Percentiles rank a stretch among this genome's conserved stretches.
These are phyloP conservation scores for Candida xyloterini DNA, from an alignment of 805 yeast genomes.

Conservation along the genomic window DNA sequence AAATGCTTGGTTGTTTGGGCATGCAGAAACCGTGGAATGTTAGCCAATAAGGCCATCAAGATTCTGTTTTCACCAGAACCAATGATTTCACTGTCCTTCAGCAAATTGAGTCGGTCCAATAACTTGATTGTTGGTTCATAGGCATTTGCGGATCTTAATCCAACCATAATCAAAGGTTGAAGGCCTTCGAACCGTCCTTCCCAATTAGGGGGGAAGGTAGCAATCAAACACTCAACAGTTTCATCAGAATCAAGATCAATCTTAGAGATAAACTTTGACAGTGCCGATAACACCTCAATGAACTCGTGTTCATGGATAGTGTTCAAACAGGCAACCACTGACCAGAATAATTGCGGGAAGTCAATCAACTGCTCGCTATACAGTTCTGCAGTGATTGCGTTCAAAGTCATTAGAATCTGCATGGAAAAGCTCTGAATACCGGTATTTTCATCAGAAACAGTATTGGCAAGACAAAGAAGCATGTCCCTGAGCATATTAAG, in stretches of 20 bases:
- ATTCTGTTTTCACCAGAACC: conserved; percentile 70
- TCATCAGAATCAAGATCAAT: conserved; percentile 84
- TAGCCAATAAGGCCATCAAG: conserved; percentile 68
- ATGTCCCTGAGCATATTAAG: conserved; percentile 88
- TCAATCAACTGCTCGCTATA: conserved; percentile 75
- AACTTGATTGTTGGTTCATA: conserved; percentile 75
- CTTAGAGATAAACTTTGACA: conserved; percentile 79
- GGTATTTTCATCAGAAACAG: conserved; percentile 81
- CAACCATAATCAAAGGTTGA: conserved; percentile 74
- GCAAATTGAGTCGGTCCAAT: conserved; percentile 63
- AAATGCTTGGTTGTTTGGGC: conserved; percentile 62
- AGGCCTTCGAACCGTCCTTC: conserved; percentile 91
- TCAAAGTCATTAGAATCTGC: conserved; percentile 94
- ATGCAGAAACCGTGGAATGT: conserved; percentile 80
- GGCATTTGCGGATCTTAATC: conserved; percentile 76
- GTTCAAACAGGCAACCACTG: conserved; percentile 83
- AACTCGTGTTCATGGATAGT: conserved; percentile 93
- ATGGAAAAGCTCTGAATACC: conserved; percentile 96
- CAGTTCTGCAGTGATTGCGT: conserved; percentile 85
- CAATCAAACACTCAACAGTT: conserved; percentile 74
- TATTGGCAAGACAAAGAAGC: conserved; percentile 89
- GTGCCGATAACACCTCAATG: conserved; percentile 77
- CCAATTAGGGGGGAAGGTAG: conserved; percentile 94
- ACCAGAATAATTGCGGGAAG: conserved; percentile 95
- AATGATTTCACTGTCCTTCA: conserved; percentile 72